A percentile compares a stretch with the other conserved stretches of the same genome.
These are phyloP conservation scores for Sphaerulina vaccinii DNA, from an alignment of 2,329 filamentous ascomycete genomes.

Conservation along the genomic window DNA sequence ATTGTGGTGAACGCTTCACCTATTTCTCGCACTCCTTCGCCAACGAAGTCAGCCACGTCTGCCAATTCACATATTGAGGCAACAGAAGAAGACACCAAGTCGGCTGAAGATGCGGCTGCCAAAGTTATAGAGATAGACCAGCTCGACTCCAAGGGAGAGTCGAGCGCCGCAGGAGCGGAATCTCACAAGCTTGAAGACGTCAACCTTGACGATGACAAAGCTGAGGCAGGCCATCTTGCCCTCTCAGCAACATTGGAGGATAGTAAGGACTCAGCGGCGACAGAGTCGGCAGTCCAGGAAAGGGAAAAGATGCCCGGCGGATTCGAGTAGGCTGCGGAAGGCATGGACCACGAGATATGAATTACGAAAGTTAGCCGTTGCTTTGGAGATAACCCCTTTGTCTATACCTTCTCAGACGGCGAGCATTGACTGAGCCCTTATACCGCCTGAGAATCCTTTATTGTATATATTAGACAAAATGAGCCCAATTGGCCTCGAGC, in stretches of 20 bases:
- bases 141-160: no score
- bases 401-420: neutral
- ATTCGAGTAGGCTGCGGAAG: constrained; percentile 29
- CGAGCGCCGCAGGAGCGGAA: no score
- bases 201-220: neutral
- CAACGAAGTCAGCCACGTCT: neutral
- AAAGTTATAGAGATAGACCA: no score
- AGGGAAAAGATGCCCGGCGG: constrained; percentile 34
- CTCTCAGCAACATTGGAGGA: neutral
- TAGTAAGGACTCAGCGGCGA: neutral
- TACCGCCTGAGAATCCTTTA: neutral
- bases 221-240: neutral
- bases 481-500: no score
- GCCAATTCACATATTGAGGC: neutral
- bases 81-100: neutral
- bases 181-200: neutral
- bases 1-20: constrained; percentile 36
- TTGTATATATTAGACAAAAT: no score
- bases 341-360: neutral
- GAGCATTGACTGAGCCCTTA: neutral
- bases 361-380: constrained; percentile 4
- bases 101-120: neutral
- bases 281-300: neutral
- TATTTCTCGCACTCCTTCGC: constrained; percentile 9
- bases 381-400: neutral